Percentiles rank a stretch among this genome's conserved stretches.
These are phyloP conservation scores for Crithidia fasciculata DNA, from an alignment of 208 protist genomes.

Conservation along the genomic window DNA sequence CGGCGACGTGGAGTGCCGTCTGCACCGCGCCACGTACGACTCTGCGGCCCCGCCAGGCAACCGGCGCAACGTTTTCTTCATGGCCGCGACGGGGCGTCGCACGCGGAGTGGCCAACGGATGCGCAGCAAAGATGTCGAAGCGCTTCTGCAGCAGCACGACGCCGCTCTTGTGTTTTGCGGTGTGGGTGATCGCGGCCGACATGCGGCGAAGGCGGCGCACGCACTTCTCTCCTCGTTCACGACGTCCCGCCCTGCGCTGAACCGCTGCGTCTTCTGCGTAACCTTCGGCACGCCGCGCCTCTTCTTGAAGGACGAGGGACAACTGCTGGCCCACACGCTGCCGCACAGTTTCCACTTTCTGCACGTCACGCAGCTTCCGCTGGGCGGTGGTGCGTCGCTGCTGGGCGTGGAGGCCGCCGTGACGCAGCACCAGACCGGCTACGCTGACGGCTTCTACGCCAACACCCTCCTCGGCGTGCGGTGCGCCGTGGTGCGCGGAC, in stretches of 20 bases:
- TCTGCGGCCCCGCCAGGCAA: background rate
- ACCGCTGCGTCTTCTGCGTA: slow-evolving; percentile 53
- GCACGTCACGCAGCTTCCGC: slow-evolving; percentile 31
- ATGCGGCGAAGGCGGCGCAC: slow-evolving; percentile 42
- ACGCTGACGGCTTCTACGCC: slow-evolving; percentile 27
- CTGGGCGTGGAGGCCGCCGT: background rate
- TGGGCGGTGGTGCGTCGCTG: background rate
- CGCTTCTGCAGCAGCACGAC: slow-evolving; percentile 31
- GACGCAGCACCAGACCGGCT: slow-evolving; percentile 15
- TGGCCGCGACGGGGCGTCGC: slow-evolving; percentile 18
- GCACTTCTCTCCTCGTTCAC: slow-evolving; percentile 42
- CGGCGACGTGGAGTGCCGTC: slow-evolving; percentile 16
- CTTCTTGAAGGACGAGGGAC: slow-evolving; percentile 34
- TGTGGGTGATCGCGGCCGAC: slow-evolving; percentile 44
- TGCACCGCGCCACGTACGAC: slow-evolving; percentile 4
- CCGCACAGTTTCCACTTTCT: slow-evolving; percentile 52
- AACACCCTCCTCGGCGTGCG: slow-evolving; percentile 31
- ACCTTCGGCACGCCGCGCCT: slow-evolving; percentile 51
- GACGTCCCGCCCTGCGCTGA: slow-evolving; percentile 14
- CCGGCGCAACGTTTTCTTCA: slow-evolving; percentile 20
- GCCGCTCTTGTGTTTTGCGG: slow-evolving; percentile 63
- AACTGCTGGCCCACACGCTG: slow-evolving; percentile 41
- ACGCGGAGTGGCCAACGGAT: slow-evolving; percentile 19
- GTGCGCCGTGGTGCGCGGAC: background rate
- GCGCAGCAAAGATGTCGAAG: slow-evolving; percentile 26